Evolutionary conservation across 2,329 filamentous ascomycete genomes (phyloP).

Genomic region (Talaromyces verruculosus): DNA sequence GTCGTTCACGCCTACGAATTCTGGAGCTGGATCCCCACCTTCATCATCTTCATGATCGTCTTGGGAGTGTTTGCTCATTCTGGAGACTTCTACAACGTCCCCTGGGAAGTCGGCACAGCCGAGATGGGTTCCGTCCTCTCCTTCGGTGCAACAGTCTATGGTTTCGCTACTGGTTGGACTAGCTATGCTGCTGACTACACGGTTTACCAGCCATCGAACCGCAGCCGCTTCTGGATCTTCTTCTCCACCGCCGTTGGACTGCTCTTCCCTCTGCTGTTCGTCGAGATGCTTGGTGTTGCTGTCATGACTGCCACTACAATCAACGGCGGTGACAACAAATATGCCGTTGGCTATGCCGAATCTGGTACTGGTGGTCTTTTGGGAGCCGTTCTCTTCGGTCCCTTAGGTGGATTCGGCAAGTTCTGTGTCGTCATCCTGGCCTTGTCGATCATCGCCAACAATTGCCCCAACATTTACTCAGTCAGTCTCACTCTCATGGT

Average conservation of each 20-base stretch:
- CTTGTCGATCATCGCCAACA: constrained; percentile 67
- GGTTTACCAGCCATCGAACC: constrained; percentile 69
- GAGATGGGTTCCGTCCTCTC: constrained; percentile 65
- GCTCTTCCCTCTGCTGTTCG: constrained; percentile 70
- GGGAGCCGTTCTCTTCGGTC: constrained; percentile 59
- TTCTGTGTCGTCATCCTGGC: constrained; percentile 69
- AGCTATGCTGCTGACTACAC: constrained; percentile 76
- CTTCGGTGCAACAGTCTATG: constrained; percentile 65
- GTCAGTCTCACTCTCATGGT: constrained; percentile 67
- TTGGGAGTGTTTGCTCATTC: constrained; percentile 67
- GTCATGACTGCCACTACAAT: constrained; percentile 63
- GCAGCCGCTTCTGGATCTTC: constrained; percentile 64
- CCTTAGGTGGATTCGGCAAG: constrained; percentile 66
- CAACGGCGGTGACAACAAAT: constrained; percentile 56
- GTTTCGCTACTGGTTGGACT: constrained; percentile 72
- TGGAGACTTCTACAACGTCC: constrained; percentile 62
- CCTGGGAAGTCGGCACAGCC: constrained; percentile 58
- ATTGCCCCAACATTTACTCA: constrained; percentile 72
- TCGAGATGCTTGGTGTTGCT: constrained; percentile 70
- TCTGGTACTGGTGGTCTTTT: constrained; percentile 67
- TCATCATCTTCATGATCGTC: constrained; percentile 71
- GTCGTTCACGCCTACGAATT: constrained; percentile 76
- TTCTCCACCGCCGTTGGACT: constrained; percentile 68
- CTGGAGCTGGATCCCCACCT: constrained; percentile 71
- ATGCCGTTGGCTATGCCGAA: constrained; percentile 54